Percentiles rank a stretch among this genome's conserved stretches.
Evolutionary conservation across 768 basidiomycete species (phyloP).

Genomic region (Agrocybe praecox): DNA sequence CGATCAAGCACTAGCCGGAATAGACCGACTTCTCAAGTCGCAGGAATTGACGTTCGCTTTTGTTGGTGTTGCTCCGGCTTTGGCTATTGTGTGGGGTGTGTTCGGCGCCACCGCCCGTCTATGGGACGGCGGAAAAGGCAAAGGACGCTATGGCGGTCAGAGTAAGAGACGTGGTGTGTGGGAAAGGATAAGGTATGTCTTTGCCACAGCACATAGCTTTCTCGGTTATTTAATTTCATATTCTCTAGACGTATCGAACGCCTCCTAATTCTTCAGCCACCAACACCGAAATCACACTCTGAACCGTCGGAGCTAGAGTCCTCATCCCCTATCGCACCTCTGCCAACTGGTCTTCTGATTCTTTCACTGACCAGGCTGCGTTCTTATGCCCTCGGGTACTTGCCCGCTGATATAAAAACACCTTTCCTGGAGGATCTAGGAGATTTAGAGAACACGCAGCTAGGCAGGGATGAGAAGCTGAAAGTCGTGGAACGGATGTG

Average conservation of each 20-base stretch:
- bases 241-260: slow-evolving; percentile 63
- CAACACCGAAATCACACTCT: not conserved
- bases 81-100: slow-evolving; percentile 65
- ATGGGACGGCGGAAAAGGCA: slow-evolving; percentile 50
- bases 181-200: slow-evolving; percentile 65
- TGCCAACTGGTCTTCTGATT: slow-evolving; percentile 57
- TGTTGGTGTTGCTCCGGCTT: slow-evolving; percentile 90
- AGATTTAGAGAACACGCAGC: slow-evolving; percentile 75
- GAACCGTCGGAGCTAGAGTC: slow-evolving; percentile 17
- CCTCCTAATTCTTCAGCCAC: slow-evolving; percentile 44
- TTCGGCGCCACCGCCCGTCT: slow-evolving; percentile 54
- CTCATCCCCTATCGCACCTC: slow-evolving; percentile 40
- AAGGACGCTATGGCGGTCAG: slow-evolving; percentile 60
- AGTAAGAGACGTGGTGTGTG: slow-evolving; percentile 58
- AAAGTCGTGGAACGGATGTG: slow-evolving; percentile 85
- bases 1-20: slow-evolving; percentile 85
- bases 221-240: not conserved
- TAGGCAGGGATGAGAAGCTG: slow-evolving; percentile 74
- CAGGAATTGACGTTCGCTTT: slow-evolving; percentile 97
- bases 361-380: slow-evolving; percentile 18
- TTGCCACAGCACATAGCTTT: not conserved
- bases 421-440: slow-evolving; percentile 86
- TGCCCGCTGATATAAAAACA: slow-evolving; percentile 53
- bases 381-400: slow-evolving; percentile 12
- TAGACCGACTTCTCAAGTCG: slow-evolving; percentile 91